Evolutionary conservation across 2,329 filamentous ascomycete genomes (phyloP).

Genomic region (Colletotrichum graminicola): DNA sequence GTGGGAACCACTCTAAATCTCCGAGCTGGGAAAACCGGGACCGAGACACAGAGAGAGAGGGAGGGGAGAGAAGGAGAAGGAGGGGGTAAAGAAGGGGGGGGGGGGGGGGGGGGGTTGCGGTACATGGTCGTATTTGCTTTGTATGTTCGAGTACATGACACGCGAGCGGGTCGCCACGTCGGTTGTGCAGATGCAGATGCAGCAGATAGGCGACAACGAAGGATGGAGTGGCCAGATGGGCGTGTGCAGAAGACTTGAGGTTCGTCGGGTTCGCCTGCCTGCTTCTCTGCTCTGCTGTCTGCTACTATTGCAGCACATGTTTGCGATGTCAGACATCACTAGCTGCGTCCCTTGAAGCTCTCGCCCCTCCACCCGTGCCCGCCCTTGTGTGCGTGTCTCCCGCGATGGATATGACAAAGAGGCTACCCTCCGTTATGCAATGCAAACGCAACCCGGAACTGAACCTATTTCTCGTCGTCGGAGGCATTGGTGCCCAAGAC

Average conservation of each 20-base stretch:
- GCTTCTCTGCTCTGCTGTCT: not conserved
- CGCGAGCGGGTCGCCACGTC: conserved; percentile 36
- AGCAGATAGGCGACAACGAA: conserved; percentile 35
- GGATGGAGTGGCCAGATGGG: conserved; percentile 24
- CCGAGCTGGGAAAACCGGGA: conserved; percentile 38
- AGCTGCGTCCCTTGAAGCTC: conserved; percentile 26
- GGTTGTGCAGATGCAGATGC: conserved; percentile 38
- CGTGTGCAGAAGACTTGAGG: conserved; percentile 16
- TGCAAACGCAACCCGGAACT: conserved; percentile 3
- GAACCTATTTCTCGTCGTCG: not conserved
- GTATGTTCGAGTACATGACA: conserved; percentile 27
- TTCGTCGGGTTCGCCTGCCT: conserved; percentile 16
- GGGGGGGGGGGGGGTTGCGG: not conserved
- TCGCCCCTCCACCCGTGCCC: not conserved
- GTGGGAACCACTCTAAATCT: conserved; percentile 38
- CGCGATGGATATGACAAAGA: conserved; percentile 8
- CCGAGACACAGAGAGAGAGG: not conserved
- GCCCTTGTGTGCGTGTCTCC: not conserved
- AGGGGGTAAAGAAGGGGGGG: not conserved
- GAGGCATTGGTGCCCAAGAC: conserved; percentile 41
- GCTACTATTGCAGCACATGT: conserved; percentile 1
- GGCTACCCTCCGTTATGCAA: not conserved
- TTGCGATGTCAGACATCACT: conserved; percentile 41
- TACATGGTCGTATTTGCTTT: conserved; percentile 23
- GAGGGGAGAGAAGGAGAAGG: conserved; percentile 1